Base-by-base conservation (phyloP, 2,329 filamentous ascomycete genomes). In the Pseudopyrenochaeta lycopersici region DNA sequence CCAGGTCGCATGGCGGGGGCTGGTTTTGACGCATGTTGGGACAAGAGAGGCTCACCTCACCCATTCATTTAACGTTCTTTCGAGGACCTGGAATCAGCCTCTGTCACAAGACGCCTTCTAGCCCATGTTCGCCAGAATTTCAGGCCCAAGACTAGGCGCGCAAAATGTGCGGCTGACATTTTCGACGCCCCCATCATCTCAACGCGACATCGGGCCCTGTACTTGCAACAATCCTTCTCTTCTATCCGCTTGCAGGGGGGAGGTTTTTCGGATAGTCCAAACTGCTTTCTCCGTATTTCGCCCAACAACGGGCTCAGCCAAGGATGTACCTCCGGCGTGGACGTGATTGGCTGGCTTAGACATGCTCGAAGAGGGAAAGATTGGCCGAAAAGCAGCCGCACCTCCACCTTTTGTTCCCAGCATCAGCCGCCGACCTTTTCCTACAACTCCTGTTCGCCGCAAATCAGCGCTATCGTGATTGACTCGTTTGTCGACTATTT, bases 371-470 rank as follows among this genome's bases (percentile, higher is more conserved):
- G n/a, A 35, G 56, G 57, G 29, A 64, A 64, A 36, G 56, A 53
- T 58, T 46, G 47, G 35, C 61, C 66, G 60, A 66, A 50, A 58
- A 64, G 58, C 60, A 61, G 64, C 66, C 65, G 62, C 63, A 65
- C 65, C 66, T 64, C 60, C 58, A 63, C 64, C 65, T 66, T 64
- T 64, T 51, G 55, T 57, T 62, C 51, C 57, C 49, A 65, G 63
- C 64, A 62, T 70, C 66, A 66, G 53, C 55, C 59, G 55, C 63
- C 59, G 57, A 42, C 58, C 39, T 58, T 56, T 62, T 43, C 48
- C 45, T 51, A 57, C 57, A 52, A 63, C 56, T 58, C 47, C 52
- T 52, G 47, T 36, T 46, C 43, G 43, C 46, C 35, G 43, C 39
- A 45, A 29, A 21, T 18, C 40, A 40, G 47, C 44, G 38, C 48